phyloP scores from a whole-genome alignment of 352 stramenopile genomes.

The Peronospora destructor region DNA sequence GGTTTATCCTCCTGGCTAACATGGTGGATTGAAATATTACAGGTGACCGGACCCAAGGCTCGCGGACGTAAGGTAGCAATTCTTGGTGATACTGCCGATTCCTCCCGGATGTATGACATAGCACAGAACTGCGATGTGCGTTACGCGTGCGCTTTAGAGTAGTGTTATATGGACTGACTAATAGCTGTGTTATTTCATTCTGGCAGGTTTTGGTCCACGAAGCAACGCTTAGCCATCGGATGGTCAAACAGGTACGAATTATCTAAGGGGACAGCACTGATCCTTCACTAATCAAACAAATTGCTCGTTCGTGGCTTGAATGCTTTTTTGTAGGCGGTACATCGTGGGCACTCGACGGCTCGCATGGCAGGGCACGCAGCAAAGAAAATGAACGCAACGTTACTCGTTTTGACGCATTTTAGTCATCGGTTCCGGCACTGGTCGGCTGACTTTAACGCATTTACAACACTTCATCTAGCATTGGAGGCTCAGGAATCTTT shows the following conservation, averaged over 20 bases:
- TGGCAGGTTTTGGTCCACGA: conserved; percentile 83
- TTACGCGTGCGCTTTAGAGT: background rate
- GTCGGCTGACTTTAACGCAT: conserved; percentile 29
- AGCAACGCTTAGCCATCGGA: conserved; percentile 69
- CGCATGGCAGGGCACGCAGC: conserved; percentile 71
- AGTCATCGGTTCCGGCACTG: conserved; percentile 78
- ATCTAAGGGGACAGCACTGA: background rate
- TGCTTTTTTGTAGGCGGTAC: conserved; percentile 36
- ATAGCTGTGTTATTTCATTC: conserved; percentile 1
- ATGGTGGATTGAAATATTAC: conserved; percentile 1
- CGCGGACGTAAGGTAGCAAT: conserved; percentile 72
- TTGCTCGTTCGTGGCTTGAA: conserved; percentile 1
- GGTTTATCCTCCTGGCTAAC: background rate
- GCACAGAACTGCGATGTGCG: conserved; percentile 67
- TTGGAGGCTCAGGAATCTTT: conserved; percentile 64
- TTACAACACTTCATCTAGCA: conserved; percentile 63
- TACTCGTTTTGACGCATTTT: conserved; percentile 81
- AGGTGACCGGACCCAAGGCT: conserved; percentile 55
- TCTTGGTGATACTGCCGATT: conserved; percentile 68
- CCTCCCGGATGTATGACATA: conserved; percentile 70
- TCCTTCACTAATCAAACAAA: background rate
- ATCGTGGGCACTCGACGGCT: conserved; percentile 74
- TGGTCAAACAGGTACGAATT: conserved; percentile 49
- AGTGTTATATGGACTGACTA: conserved; percentile 1
- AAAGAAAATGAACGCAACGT: conserved; percentile 63